Base-by-base conservation (phyloP, 2,329 filamentous ascomycete genomes). In the Pseudodiploospora longispora region DNA sequence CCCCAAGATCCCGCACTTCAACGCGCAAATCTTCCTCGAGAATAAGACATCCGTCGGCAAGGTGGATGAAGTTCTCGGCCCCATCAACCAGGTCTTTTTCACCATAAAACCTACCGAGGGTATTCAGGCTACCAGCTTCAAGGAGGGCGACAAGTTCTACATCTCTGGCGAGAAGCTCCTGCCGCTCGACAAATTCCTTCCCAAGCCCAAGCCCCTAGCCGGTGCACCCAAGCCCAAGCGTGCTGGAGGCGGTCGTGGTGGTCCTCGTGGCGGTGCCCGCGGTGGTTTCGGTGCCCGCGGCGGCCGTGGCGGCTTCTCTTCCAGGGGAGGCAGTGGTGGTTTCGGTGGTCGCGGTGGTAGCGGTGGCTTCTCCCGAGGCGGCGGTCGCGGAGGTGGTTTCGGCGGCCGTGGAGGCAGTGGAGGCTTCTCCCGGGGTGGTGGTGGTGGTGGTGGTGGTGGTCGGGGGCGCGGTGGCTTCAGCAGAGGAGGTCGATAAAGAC, bases 21-120 rank as follows among this genome's bases (percentile, higher is more conserved):
- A 96, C 75, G 93, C 93, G 50, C 89, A 89, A 55, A 95, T 98
- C 67, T 98, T 93, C 73, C 84, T 97, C 59, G 91, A 97, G 78
- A 98, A 97, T 76, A 98, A 97, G 84, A 91, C 86, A 38, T 75
- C 85, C 50, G 81, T 98, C 65, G 93, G 93, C 67, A 97, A 97
- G 72, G 86, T 98, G 63, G 93, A 98, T 71, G 93, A 98, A 72
- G 86, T 98, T 55, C 83, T 98, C 56, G 93, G 93, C 46, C 91
- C 93, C 52, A 87, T 98, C 69, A 97, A 95, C 76, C 85, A 96
- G 69, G 87, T 97, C 59, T 95, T 85, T 75, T 98, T 98, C 76
- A 97, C 91, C 59, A 85, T 98, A 68, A 97, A 97, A 74, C 90
- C 91, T 43, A 83, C 88, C 64, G 91, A 97, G 65, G 93, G 93